Evolutionary conservation across 768 basidiomycete genomes (phyloP), one percentile per base, ranked within the genome.

Genomic region (Amanita pseudoporphyria): DNA sequence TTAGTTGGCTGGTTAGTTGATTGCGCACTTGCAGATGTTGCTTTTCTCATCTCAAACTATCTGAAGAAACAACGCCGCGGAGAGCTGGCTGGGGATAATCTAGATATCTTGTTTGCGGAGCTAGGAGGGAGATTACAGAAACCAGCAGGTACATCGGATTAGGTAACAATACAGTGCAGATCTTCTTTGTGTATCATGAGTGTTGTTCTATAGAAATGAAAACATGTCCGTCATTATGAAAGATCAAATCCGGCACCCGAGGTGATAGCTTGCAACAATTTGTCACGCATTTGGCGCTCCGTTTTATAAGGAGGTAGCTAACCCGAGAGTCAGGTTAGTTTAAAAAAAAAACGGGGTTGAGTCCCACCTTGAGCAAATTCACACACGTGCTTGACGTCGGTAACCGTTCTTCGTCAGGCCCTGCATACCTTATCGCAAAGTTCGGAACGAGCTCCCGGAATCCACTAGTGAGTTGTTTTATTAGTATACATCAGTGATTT

Each of bases 221-320:
- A 13, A 16, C 26, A 40, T 13, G 22, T 21, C 9, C 19, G 10
- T 2, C 5, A 5, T 13, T 26, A 47, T 22, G 46, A 47, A 18
- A 97, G 71, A 67, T 97, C 94, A 54, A 98, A 98, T 1, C 94
- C 94, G 3, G 92, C 89, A 36, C 83, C 84, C 0, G 90, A 81
- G 38, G 74, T 84, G 59, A 98, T 89, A 1, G 92, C 89, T 58
- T 91, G 85, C 5, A 94, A 59, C 24, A 97, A 68, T 64, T 96
- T 97, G 43, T 77, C 68, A 9, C 78, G 72, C 19, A 98, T 69
- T 2, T 77, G 71, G 18, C 65, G 64, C 61, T 87, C 84, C 57
- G 69, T 80, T 47, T 67, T 64, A 61, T 90, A 89, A 33, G 74
- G 67, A 12, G 88, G 88, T 12, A 93, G 74, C 85, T 89, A 36